A percentile compares a stretch with the other conserved stretches of the same genome.
Conservation (phyloP, 352 stramenopile species). For the Globisporangium spinosum region DNA sequence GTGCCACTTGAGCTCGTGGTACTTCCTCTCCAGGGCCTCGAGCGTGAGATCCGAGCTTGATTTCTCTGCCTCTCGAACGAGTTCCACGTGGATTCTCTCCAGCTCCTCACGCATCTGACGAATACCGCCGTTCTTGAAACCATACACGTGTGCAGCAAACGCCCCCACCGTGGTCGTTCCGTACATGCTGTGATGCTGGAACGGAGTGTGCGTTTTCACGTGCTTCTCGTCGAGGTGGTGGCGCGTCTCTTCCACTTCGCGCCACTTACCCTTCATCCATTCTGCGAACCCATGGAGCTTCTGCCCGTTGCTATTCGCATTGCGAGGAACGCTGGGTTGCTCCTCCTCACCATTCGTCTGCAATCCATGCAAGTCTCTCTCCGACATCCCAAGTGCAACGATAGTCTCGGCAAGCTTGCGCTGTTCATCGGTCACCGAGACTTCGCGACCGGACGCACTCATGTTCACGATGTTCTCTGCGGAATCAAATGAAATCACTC, state of each 20-base stretch:
- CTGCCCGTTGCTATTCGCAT: constrained; percentile 9
- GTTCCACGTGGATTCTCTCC: constrained; percentile 41
- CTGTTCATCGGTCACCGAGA: constrained; percentile 48
- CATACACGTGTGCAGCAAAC: constrained; percentile 83
- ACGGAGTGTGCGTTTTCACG: constrained; percentile 22
- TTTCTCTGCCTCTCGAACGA: constrained; percentile 50
- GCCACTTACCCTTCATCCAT: constrained; percentile 24
- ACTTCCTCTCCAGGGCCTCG: constrained; percentile 69
- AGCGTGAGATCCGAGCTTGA: constrained; percentile 67
- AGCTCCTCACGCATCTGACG: constrained; percentile 73
- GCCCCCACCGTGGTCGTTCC: constrained; percentile 77
- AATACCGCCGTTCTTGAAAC: constrained; percentile 72
- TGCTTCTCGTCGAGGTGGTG: constrained; percentile 9
- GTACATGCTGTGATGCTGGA: constrained; percentile 65
- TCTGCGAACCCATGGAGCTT: constrained; percentile 12
- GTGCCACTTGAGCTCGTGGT: constrained; percentile 81
- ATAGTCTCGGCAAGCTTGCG: constrained; percentile 72
- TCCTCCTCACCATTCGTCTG: constrained; percentile 23
- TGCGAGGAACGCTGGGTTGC: not conserved
- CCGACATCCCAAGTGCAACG: constrained; percentile 58
- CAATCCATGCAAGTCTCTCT: constrained; percentile 38
- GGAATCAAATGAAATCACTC: constrained; percentile 76
- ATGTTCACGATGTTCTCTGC: constrained; percentile 73
- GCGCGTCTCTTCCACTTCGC: constrained; percentile 12
- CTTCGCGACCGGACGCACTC: constrained; percentile 31